phyloP scores from a whole-genome alignment of 495 filamentous ascomycete genomes.

The Xylaria scruposa region DNA sequence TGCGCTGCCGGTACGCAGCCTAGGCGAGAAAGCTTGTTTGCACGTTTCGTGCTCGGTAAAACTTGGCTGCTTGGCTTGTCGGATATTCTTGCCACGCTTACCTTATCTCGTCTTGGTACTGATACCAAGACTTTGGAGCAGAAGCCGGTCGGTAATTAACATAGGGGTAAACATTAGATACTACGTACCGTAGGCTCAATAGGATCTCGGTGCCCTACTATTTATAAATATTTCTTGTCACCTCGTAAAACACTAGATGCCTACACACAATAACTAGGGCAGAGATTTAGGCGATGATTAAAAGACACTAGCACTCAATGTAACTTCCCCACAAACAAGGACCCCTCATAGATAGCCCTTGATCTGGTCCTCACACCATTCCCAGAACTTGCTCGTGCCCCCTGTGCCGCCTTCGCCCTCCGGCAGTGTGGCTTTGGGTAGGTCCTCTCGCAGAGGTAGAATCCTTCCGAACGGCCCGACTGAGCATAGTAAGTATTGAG shows the following conservation, averaged over 20 bases:
- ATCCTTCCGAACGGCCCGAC: conserved; percentile 48
- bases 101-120: neutral
- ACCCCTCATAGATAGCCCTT: conserved; percentile 28
- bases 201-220: no score
- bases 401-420: conserved; percentile 34
- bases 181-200: no score
- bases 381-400: conserved; percentile 38
- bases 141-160: neutral
- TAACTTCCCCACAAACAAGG: neutral
- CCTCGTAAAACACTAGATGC: no score
- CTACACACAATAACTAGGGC: no score
- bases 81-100: neutral
- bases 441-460: conserved; percentile 30
- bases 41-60: neutral
- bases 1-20: neutral
- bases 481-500: conserved; percentile 28
- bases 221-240: no score
- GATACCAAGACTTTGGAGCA: neutral
- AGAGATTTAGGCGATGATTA: no score
- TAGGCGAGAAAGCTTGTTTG: neutral
- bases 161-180: no score
- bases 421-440: conserved; percentile 45
- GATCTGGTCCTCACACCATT: conserved; percentile 44
- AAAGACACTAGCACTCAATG: neutral
- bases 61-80: neutral